These are phyloP conservation scores for Austroboletus niveus DNA, from an alignment of 1,284 basidiomycete genomes.

Conservation along the genomic window DNA sequence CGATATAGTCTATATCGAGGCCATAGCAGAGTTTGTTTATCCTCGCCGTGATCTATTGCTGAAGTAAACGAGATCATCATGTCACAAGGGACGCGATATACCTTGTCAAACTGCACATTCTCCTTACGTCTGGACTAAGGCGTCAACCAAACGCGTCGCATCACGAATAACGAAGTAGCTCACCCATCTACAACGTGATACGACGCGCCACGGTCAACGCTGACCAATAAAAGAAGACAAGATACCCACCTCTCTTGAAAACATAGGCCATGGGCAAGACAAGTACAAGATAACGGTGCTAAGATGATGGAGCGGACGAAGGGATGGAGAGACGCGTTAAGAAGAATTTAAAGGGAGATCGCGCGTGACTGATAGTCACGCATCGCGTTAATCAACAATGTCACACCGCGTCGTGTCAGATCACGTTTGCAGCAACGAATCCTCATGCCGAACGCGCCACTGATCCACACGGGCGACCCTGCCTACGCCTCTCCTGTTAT, in stretches of 20 bases:
- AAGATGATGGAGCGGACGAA: constrained; percentile 33
- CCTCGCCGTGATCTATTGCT: constrained; percentile 76
- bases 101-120: constrained; percentile 86
- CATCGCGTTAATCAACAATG: constrained; percentile 30
- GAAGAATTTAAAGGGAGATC: constrained; percentile 28
- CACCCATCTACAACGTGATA: constrained; percentile 55
- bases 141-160: constrained; percentile 24
- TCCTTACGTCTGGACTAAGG: constrained; percentile 66
- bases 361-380: constrained; percentile 32
- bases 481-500: constrained; percentile 66
- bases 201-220: constrained; percentile 13
- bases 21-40: constrained; percentile 98
- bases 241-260: constrained; percentile 66
- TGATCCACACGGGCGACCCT: constrained; percentile 36
- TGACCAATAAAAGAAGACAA: not conserved
- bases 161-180: constrained; percentile 36
- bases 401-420: constrained; percentile 31
- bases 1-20: constrained; percentile 90
- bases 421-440: not conserved
- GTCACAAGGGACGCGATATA: constrained; percentile 27
- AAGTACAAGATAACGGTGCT: constrained; percentile 5
- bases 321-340: constrained; percentile 30
- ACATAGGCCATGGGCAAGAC: constrained; percentile 57
- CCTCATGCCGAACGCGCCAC: constrained; percentile 28
- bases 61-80: constrained; percentile 15